A percentile compares a stretch with the other conserved stretches of the same genome.
These are phyloP conservation scores for Phytophthora crassamura DNA, from an alignment of 352 stramenopile species.

Conservation along the genomic window DNA sequence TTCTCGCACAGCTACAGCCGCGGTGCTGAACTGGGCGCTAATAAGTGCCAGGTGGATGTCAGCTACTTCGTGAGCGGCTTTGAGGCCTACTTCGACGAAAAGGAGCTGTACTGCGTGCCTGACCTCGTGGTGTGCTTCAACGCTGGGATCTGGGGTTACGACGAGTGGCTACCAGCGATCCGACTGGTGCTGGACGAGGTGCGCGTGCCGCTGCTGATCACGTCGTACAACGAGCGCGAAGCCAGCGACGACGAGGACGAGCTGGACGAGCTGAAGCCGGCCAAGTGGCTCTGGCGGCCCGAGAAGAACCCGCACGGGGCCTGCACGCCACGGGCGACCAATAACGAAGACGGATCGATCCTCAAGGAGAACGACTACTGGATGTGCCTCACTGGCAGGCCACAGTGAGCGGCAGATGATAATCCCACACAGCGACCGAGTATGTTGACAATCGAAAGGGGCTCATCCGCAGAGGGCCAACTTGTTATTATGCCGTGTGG, in stretches of 20 bases:
- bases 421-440: neutral
- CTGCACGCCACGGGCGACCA: constrained; percentile 51
- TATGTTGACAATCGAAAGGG: constrained; percentile 20
- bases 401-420: constrained; percentile 1
- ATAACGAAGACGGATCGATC: constrained; percentile 58
- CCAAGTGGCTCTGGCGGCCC: constrained; percentile 72
- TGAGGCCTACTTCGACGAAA: constrained; percentile 60
- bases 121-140: constrained; percentile 86
- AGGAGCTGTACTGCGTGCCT: constrained; percentile 49
- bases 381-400: constrained; percentile 70
- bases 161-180: constrained; percentile 85
- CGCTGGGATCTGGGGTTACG: constrained; percentile 88
- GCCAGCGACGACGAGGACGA: constrained; percentile 81
- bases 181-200: constrained; percentile 63
- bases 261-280: constrained; percentile 55
- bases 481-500: constrained; percentile 11
- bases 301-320: constrained; percentile 77
- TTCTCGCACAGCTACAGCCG: constrained; percentile 32
- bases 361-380: constrained; percentile 86
- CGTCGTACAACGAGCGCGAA: constrained; percentile 87
- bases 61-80: constrained; percentile 81
- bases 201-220: constrained; percentile 73
- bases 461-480: neutral
- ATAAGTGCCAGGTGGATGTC: constrained; percentile 49
- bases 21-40: neutral